Percentiles rank a stretch among this genome's conserved stretches.
Evolutionary conservation across 73 alveolate genomes (phyloP).

Genomic region (Paramecium pentaurelia): DNA sequence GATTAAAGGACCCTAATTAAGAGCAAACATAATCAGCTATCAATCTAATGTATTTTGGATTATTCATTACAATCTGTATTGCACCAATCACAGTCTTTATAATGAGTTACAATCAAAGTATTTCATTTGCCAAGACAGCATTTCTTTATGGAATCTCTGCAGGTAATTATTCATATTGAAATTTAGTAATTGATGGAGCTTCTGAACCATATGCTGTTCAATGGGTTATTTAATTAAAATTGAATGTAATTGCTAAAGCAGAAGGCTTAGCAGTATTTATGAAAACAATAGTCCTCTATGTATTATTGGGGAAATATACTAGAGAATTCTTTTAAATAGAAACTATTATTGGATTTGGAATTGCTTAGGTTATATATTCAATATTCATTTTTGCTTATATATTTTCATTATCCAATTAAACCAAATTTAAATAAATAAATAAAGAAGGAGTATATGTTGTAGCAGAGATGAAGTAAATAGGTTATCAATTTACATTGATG

Average conservation of each 20-base stretch:
- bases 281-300: constrained; percentile 21
- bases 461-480: not conserved
- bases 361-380: not conserved
- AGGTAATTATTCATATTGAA: not conserved
- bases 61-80: constrained; percentile 28
- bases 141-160: constrained; percentile 7
- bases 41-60: constrained; percentile 39
- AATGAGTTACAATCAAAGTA: not conserved
- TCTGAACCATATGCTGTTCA: constrained; percentile 11
- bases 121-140: not conserved
- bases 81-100: not conserved
- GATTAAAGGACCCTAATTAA: not conserved
- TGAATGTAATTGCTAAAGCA: constrained; percentile 15
- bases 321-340: not conserved
- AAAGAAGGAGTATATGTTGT: not conserved
- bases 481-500: constrained; percentile 42
- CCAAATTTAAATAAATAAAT: not conserved
- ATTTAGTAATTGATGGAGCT: constrained; percentile 30
- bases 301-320: not conserved
- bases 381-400: not conserved
- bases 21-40: not conserved
- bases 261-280: constrained; percentile 48
- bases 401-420: not conserved
- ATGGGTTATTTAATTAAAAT: not conserved
- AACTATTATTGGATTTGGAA: not conserved